Conservation (phyloP, 2,329 filamentous ascomycete species). For the Colletotrichum liriopes region DNA sequence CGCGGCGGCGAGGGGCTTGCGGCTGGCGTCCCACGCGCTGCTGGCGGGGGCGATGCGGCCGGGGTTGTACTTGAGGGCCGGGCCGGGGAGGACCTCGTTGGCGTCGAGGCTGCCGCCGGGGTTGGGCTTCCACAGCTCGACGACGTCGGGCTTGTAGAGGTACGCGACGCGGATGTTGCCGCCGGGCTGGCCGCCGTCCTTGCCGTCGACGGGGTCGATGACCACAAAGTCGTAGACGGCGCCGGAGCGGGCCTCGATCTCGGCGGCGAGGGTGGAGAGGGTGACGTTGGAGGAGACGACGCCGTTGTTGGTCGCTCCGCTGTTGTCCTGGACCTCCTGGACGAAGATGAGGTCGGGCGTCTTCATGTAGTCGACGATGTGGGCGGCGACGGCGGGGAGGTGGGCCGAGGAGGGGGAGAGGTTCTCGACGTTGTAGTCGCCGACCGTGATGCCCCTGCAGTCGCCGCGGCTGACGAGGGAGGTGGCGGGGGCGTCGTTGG, state of each 20-base stretch:
- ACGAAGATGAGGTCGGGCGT: slow-evolving; percentile 78
- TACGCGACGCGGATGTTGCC: slow-evolving; percentile 82
- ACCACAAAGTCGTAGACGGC: slow-evolving; percentile 73
- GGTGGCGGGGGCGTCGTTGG: slow-evolving; percentile 64
- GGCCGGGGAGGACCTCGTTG: slow-evolving; percentile 71
- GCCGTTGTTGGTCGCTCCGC: slow-evolving; percentile 73
- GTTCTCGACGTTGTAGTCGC: slow-evolving; percentile 81
- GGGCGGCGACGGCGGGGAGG: slow-evolving; percentile 71
- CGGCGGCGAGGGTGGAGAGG: slow-evolving; percentile 67
- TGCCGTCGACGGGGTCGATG: slow-evolving; percentile 71
- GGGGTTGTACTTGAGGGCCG: slow-evolving; percentile 77
- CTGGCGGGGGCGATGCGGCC: slow-evolving; percentile 77
- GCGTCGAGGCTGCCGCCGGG: slow-evolving; percentile 68
- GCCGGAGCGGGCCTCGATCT: slow-evolving; percentile 62
- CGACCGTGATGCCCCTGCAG: slow-evolving; percentile 75
- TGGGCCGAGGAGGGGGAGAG: slow-evolving; percentile 70
- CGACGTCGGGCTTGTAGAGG: slow-evolving; percentile 74
- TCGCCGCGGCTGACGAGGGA: slow-evolving; percentile 68
- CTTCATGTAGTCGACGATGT: slow-evolving; percentile 76
- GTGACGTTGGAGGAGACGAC: slow-evolving; percentile 71
- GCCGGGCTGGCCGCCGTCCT: slow-evolving; percentile 77
- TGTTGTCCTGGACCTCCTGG: slow-evolving; percentile 80
- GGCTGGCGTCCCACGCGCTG: slow-evolving; percentile 71
- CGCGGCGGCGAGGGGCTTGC: slow-evolving; percentile 78
- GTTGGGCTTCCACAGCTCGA: slow-evolving; percentile 73